Evolutionary conservation across 2,329 filamentous ascomycete genomes (phyloP).

Genomic region (Trichophyton mentagrophytes): DNA sequence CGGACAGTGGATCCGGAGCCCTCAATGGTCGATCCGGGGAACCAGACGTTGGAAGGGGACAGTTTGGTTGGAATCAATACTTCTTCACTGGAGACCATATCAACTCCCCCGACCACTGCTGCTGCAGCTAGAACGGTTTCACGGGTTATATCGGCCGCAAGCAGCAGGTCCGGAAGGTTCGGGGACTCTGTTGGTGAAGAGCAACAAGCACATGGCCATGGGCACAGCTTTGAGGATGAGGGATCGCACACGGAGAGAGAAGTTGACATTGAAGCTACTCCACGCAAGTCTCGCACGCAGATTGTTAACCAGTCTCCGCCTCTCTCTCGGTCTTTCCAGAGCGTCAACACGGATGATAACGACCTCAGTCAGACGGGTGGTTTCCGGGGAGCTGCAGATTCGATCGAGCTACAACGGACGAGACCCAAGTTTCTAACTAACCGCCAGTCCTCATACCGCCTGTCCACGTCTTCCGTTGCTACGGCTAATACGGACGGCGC

Average conservation of each 20-base stretch:
- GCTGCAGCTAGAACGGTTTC: slow-evolving; percentile 31
- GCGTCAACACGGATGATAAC: slow-evolving; percentile 2
- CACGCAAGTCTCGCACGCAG: slow-evolving; percentile 6
- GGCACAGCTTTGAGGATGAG: neutral
- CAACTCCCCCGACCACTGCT: slow-evolving; percentile 34
- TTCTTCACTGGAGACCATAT: slow-evolving; percentile 30
- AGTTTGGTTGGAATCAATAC: slow-evolving; percentile 17
- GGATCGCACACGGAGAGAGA: neutral
- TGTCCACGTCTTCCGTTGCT: slow-evolving; percentile 45
- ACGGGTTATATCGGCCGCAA: slow-evolving; percentile 25
- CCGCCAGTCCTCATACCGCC: slow-evolving; percentile 45
- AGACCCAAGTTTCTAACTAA: slow-evolving; percentile 45
- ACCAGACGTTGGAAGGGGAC: slow-evolving; percentile 7
- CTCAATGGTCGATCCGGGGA: slow-evolving; percentile 8
- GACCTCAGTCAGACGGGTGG: slow-evolving; percentile 17
- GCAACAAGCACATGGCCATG: neutral
- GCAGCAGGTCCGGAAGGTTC: neutral
- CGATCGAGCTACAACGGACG: slow-evolving; percentile 23
- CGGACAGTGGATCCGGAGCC: slow-evolving; percentile 6
- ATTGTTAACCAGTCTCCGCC: slow-evolving; percentile 3
- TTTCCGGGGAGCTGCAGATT: slow-evolving; percentile 14
- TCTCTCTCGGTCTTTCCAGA: slow-evolving; percentile 2
- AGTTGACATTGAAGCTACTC: slow-evolving; percentile 11
- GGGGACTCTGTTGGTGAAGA: neutral
- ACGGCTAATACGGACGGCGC: slow-evolving; percentile 47